Base-by-base conservation (phyloP, 306 rosid genomes). In the Heteromeles arbutifolia region DNA sequence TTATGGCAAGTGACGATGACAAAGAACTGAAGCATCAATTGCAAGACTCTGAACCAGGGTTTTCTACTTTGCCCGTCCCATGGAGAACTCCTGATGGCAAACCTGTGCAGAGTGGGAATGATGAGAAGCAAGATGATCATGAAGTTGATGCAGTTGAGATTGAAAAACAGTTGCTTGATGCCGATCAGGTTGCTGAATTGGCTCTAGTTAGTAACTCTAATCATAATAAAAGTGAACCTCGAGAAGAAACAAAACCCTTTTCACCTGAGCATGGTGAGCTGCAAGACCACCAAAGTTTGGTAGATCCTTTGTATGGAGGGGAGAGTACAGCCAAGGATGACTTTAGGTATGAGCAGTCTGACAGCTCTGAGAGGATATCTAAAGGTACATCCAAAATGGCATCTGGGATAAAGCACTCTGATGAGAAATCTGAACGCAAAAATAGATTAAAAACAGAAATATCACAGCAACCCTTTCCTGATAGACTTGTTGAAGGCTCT, bases 1-100 rank as follows among this genome's bases (percentile, higher is more conserved):
- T 96, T 70, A 85, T 96, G 97, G 88, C 93, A n/a, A 91, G 98
- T 81, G 97, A 92, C 74, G 99, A 95, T 89, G 99, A 96, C 65
- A 90, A 90, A 74, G 97, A 89, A 81, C 79, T 92, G 63, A 87
- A 90, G 79, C 79, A 32, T 78, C 84, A 86, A 82, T 66, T 72
- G 70, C 96, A 85, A 84, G 80, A 80, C 80, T 69, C 88, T 43
- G 88, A 84, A 77, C 88, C 58, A 48, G 86, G 76, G 81, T 69
- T 86, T 50, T 75, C 92, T 74, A 61, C 73, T 31, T 80, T 86
- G 15, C 88, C 84, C 39, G 24, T 77, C 76, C 86, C 85, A 32
- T 83, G 83, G 79, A 84, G 70, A 84, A 79, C 88, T 83, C 88
- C 90, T 77, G 91, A 86, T 78, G 88, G 81, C 77, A 81, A 72